Percentiles rank a stretch among this genome's conserved stretches.
These are phyloP conservation scores for Linderniella brevidens DNA, from an alignment of 257 asterid species.

Conservation along the genomic window DNA sequence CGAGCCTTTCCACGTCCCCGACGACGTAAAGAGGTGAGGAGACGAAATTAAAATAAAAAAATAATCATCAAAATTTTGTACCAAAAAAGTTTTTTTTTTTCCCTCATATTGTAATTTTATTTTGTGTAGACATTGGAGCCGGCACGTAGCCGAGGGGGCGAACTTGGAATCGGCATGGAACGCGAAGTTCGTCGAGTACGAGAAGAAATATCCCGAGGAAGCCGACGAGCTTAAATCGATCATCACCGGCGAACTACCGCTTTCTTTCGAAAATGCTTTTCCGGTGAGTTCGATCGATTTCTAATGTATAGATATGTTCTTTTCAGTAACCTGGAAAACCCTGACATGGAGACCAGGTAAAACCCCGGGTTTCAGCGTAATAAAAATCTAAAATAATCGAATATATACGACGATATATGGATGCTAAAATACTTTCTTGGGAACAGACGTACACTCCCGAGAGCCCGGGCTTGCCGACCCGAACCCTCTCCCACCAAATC, in stretches of 20 bases:
- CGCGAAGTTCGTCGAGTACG: conserved; percentile 71
- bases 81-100: background rate
- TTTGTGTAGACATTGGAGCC: conserved; percentile 65
- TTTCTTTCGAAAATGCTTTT: conserved; percentile 77
- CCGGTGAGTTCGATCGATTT: conserved; percentile 36
- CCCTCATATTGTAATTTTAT: conserved; percentile 2
- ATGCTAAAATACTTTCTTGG: too few relatives aligned
- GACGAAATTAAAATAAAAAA: background rate
- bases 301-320: background rate
- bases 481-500: conserved; percentile 48
- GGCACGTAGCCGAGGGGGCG: conserved; percentile 69
- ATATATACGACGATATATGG: too few relatives aligned
- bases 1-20: conserved; percentile 58
- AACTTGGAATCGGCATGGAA: conserved; percentile 84
- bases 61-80: background rate
- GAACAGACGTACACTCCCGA: conserved; percentile 49
- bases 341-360: too few relatives aligned
- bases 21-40: conserved; percentile 67
- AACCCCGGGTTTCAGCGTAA: too few relatives aligned
- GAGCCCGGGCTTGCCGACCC: conserved; percentile 53
- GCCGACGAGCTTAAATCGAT: conserved; percentile 64
- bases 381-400: too few relatives aligned
- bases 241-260: conserved; percentile 48
- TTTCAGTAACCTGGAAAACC: too few relatives aligned
- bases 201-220: conserved; percentile 71